These are phyloP conservation scores for Mortierella sp. DNA, from an alignment of 371 early-diverging fungal genomes.

Conservation along the genomic window DNA sequence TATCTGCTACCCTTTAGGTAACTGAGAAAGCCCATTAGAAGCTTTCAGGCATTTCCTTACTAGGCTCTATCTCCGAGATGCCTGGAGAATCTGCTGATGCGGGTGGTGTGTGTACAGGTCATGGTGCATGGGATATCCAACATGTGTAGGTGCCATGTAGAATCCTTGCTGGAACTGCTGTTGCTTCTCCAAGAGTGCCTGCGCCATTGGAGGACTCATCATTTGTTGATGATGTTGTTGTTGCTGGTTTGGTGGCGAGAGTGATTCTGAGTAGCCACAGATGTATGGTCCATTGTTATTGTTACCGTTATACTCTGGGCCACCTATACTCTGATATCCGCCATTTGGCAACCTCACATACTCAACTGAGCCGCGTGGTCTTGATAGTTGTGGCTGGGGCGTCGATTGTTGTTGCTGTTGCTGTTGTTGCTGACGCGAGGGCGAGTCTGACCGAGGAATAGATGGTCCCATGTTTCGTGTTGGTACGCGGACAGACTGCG, in stretches of 20 bases:
- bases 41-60: too few species aligned
- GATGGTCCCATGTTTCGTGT: background rate
- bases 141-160: slow-evolving; percentile 17
- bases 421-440: slow-evolving; percentile 12
- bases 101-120: slow-evolving; percentile 16
- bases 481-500: slow-evolving; percentile 29
- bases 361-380: slow-evolving; percentile 22
- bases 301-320: background rate
- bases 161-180: slow-evolving; percentile 25
- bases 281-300: slow-evolving; percentile 4
- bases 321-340: slow-evolving; percentile 19
- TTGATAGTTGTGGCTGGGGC: background rate
- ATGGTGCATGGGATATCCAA: slow-evolving; percentile 22
- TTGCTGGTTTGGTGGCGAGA: slow-evolving; percentile 14
- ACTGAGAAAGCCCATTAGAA: background rate
- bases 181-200: slow-evolving; percentile 11
- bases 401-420: slow-evolving; percentile 6
- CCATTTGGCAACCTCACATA: slow-evolving; percentile 21
- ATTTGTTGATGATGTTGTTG: slow-evolving; percentile 26
- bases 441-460: slow-evolving; percentile 11
- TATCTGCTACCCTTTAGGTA: too few species aligned
- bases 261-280: slow-evolving; percentile 17
- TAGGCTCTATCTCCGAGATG: slow-evolving; percentile 9
- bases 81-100: slow-evolving; percentile 34
- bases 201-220: slow-evolving; percentile 6